Evolutionary conservation across 192 early-diverging fungal genomes (phyloP).

Genomic region (Coemansia sp.): DNA sequence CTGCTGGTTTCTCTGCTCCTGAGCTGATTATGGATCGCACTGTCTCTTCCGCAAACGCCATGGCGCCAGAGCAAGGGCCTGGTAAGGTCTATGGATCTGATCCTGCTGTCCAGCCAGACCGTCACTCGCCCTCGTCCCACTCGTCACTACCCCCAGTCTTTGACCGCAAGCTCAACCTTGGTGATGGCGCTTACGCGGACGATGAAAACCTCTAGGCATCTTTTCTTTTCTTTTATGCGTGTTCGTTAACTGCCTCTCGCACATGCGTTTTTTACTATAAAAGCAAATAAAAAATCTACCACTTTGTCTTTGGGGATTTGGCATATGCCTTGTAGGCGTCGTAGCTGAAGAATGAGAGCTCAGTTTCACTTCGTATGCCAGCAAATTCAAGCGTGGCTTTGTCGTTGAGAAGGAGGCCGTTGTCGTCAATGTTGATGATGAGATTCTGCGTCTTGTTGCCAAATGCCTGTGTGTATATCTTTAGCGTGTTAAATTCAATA

Average conservation of each 20-base stretch:
- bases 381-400: conserved; percentile 52
- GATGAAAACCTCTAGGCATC: background rate
- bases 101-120: too few relatives aligned
- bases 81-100: too few relatives aligned
- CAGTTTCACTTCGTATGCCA: conserved; percentile 72
- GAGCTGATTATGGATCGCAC: background rate
- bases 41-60: background rate
- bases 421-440: conserved; percentile 81
- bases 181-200: background rate
- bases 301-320: conserved; percentile 75
- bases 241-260: background rate
- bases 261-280: background rate
- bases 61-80: background rate
- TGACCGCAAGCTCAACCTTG: background rate
- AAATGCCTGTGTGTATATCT: conserved; percentile 46
- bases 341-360: conserved; percentile 77
- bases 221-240: background rate
- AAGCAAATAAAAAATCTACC: conserved; percentile 55
- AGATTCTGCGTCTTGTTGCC: conserved; percentile 72
- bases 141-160: background rate
- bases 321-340: conserved; percentile 71
- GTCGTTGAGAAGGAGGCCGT: conserved; percentile 61
- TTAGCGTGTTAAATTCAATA: conserved; percentile 30
- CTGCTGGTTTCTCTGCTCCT: background rate
- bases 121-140: background rate